A percentile compares a stretch with the other conserved stretches of the same genome.
Evolutionary conservation across 2,329 filamentous ascomycete genomes (phyloP).

Genomic region (Zasmidium cellare): DNA sequence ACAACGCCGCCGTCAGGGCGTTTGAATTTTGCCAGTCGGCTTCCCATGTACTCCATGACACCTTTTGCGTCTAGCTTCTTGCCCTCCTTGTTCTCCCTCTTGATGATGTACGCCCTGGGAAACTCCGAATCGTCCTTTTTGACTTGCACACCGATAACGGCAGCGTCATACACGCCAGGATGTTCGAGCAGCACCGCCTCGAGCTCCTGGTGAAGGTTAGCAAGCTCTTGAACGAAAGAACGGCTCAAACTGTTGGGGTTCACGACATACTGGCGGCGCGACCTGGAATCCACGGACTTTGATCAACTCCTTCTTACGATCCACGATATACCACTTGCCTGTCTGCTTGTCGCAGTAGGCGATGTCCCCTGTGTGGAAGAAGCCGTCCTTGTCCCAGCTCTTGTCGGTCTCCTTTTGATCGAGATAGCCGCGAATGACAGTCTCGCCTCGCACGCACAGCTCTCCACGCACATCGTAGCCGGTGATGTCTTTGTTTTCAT

Average conservation of each 20-base stretch:
- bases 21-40: constrained; percentile 63
- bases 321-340: constrained; percentile 79
- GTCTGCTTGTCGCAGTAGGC: constrained; percentile 75
- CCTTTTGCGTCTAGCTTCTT: constrained; percentile 51
- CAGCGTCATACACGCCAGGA: constrained; percentile 70
- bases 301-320: constrained; percentile 68
- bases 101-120: constrained; percentile 66
- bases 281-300: constrained; percentile 71
- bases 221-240: no score
- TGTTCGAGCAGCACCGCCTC: constrained; percentile 77
- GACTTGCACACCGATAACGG: constrained; percentile 73
- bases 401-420: constrained; percentile 64
- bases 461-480: constrained; percentile 75
- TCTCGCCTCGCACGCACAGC: constrained; percentile 73
- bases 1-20: constrained; percentile 62
- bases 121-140: constrained; percentile 54
- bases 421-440: constrained; percentile 77
- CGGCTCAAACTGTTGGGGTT: no score
- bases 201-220: constrained; percentile 53
- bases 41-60: constrained; percentile 59
- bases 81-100: constrained; percentile 49
- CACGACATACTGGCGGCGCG: constrained; percentile 58
- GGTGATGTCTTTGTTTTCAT: constrained; percentile 61
- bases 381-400: constrained; percentile 66
- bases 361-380: constrained; percentile 62